Conservation (phyloP, 805 yeast species). For the Candida pseudofarinosa region DNA sequence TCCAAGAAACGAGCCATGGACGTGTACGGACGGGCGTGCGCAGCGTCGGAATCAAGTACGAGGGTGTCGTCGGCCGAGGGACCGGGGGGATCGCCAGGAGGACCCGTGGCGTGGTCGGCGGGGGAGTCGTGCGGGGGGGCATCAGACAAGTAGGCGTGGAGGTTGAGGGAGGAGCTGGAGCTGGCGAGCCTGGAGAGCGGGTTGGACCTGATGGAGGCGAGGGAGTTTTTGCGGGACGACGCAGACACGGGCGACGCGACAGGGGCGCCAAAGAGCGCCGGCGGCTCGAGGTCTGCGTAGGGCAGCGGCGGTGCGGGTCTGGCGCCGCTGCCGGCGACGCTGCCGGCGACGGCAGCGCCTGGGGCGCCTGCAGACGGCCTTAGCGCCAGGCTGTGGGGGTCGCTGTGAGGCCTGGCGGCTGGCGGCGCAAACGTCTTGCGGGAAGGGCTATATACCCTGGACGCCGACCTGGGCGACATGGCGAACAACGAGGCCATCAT, state of each 20-base stretch:
- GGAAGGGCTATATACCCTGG: background rate
- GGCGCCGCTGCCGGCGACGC: no score
- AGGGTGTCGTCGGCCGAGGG: constrained; percentile 8
- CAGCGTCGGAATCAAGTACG: constrained; percentile 7
- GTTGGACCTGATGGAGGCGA: constrained; percentile 17
- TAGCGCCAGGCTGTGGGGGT: background rate
- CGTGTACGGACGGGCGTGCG: constrained; percentile 8
- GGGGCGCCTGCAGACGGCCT: background rate
- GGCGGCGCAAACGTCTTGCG: background rate
- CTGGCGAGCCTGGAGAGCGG: constrained; percentile 33
- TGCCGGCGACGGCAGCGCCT: background rate
- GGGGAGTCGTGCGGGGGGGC: constrained; percentile 14
- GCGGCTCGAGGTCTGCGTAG: constrained; percentile 33
- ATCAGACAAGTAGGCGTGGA: constrained; percentile 41
- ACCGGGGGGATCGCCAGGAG: background rate
- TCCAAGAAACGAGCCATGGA: constrained; percentile 14
- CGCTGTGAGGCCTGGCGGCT: background rate
- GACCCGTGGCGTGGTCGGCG: background rate
- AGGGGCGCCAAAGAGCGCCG: constrained; percentile 25
- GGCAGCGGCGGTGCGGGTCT: background rate
- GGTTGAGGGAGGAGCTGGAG: constrained; percentile 37
- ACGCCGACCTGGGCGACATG: background rate
- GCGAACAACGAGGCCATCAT: background rate
- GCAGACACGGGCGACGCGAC: constrained; percentile 5
- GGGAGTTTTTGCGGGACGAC: constrained; percentile 25